Evolutionary conservation across 306 rosid genomes (phyloP).

Genomic region (Neltuma alba): DNA sequence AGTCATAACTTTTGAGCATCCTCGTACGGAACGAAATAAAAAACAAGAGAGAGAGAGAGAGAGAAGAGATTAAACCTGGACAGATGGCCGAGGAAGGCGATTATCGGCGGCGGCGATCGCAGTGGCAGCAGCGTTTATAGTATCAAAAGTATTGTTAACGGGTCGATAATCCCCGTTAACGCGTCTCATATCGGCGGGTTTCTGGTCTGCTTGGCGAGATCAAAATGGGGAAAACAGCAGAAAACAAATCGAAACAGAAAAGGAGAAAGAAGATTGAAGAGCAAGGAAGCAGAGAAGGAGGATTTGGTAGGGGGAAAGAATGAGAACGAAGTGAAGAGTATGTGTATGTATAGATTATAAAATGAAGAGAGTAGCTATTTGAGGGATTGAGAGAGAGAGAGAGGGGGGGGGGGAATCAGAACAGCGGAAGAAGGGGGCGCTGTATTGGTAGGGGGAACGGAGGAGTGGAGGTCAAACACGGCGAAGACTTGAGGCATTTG

Average conservation of each 20-base stretch:
- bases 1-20: not conserved
- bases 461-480: conserved; percentile 76
- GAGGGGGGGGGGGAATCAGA: too few relatives aligned
- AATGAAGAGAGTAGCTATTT: too few relatives aligned
- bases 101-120: conserved; percentile 73
- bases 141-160: conserved; percentile 62
- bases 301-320: conserved; percentile 3
- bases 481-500: conserved; percentile 65
- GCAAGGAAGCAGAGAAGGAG: conserved; percentile 23
- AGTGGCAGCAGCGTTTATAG: conserved; percentile 92
- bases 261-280: conserved; percentile 29
- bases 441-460: too few relatives aligned
- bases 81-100: conserved; percentile 63
- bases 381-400: not conserved
- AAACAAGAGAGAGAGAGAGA: not conserved
- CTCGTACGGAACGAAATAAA: not conserved
- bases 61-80: conserved; percentile 52
- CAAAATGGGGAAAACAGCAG: not conserved
- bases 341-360: too few relatives aligned
- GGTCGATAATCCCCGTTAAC: conserved; percentile 48
- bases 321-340: conserved; percentile 26
- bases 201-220: not conserved
- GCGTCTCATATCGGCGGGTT: conserved; percentile 50
- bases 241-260: conserved; percentile 1
- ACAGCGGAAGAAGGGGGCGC: too few relatives aligned